Evolutionary conservation across 2,329 filamentous ascomycete genomes (phyloP).

Genomic region (Venturia aucupariae): DNA sequence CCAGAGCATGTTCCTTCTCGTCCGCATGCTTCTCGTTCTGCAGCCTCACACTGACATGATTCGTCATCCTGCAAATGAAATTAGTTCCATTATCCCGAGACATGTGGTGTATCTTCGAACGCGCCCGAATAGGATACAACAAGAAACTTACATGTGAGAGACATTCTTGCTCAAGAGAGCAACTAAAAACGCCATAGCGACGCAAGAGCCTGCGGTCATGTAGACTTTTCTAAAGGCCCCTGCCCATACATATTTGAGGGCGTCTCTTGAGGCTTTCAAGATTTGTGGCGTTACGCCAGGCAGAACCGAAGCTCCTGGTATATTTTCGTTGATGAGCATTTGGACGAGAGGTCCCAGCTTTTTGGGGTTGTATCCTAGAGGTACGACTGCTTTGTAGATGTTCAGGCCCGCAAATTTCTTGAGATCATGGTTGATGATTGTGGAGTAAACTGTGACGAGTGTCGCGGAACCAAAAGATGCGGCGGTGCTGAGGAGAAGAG

Average conservation of each 20-base stretch:
- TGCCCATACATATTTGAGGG: constrained; percentile 10
- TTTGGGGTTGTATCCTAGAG: background rate
- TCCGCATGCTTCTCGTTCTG: constrained; percentile 1
- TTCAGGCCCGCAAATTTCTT: background rate
- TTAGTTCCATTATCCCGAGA: background rate
- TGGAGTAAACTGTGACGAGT: constrained; percentile 11
- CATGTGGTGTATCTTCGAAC: too few species aligned
- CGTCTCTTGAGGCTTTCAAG: constrained; percentile 8
- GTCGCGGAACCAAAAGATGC: constrained; percentile 5
- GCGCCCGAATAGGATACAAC: too few species aligned
- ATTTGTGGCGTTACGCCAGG: constrained; percentile 11
- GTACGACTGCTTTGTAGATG: background rate
- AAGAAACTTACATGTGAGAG: background rate
- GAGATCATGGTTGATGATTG: constrained; percentile 11
- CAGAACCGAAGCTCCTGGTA: background rate
- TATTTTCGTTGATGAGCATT: constrained; percentile 3
- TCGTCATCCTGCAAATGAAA: background rate
- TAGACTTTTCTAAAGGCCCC: constrained; percentile 14
- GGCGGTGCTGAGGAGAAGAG: constrained; percentile 8
- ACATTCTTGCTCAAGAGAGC: background rate
- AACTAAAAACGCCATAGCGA: constrained; percentile 5
- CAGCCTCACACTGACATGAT: background rate
- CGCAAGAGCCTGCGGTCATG: constrained; percentile 8
- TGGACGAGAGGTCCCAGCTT: background rate
- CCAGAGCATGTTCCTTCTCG: background rate